Percentiles rank a stretch among this genome's conserved stretches.
phyloP scores from a whole-genome alignment of 495 filamentous ascomycete species.

The Aspergillus mulundensis region DNA sequence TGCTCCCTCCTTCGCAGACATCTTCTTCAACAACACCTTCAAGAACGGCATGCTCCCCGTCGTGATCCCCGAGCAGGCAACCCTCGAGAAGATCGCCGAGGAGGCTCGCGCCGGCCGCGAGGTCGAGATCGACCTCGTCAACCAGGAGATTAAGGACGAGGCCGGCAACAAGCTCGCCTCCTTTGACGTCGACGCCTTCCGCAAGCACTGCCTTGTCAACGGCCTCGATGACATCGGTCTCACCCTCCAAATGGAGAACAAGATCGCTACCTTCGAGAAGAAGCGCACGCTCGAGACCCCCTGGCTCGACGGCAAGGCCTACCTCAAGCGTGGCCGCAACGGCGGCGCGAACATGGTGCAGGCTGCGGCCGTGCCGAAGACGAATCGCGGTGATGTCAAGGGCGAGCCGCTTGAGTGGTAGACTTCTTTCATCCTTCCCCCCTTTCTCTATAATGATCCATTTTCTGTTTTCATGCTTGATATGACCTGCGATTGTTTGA shows the following conservation, averaged over 20 bases:
- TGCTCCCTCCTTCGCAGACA: constrained; percentile 89
- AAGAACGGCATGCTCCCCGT: constrained; percentile 99
- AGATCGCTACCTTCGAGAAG: constrained; percentile 80
- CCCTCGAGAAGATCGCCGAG: constrained; percentile 65
- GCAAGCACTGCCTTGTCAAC: constrained; percentile 91
- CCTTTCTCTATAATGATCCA: neutral
- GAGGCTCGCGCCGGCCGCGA: constrained; percentile 81
- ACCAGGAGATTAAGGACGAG: constrained; percentile 76
- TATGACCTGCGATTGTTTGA: neutral
- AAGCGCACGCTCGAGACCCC: constrained; percentile 73
- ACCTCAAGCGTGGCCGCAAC: constrained; percentile 63
- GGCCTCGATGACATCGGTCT: constrained; percentile 95
- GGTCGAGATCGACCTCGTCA: constrained; percentile 85
- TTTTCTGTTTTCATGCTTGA: neutral
- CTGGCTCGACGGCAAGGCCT: constrained; percentile 88
- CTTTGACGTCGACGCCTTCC: constrained; percentile 88
- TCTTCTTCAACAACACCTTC: constrained; percentile 99
- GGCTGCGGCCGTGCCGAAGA: constrained; percentile 80
- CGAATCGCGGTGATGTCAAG: constrained; percentile 80
- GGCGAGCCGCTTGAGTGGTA: constrained; percentile 94
- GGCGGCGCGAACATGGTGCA: constrained; percentile 68
- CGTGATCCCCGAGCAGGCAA: constrained; percentile 61
- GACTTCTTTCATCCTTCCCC: constrained; percentile 5
- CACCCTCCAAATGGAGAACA: constrained; percentile 85
- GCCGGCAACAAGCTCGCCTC: constrained; percentile 64